A percentile compares a stretch with the other conserved stretches of the same genome.
Conservation (phyloP, 2,329 filamentous ascomycete species). For the Drechslera avenae region DNA sequence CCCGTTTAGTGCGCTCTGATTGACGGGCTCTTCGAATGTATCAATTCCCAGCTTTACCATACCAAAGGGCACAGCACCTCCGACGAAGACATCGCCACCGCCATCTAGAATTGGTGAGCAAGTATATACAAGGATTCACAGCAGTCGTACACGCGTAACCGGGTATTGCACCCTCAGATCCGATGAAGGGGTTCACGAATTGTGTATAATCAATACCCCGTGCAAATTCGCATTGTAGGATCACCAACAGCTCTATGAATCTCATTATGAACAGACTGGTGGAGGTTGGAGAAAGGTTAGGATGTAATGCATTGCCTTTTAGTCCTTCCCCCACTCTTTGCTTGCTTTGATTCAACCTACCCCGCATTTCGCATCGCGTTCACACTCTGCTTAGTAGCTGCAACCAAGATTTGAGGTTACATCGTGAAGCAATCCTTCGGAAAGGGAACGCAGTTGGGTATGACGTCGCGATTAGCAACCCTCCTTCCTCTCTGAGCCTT, state of each 20-base stretch:
- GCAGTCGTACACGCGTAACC: constrained; percentile 43
- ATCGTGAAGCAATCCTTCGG: constrained; percentile 12
- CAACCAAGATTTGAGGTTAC: constrained; percentile 29
- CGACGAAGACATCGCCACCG: constrained; percentile 50
- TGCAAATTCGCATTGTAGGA: constrained; percentile 2
- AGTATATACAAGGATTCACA: not conserved
- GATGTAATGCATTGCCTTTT: not conserved
- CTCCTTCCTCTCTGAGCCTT: constrained; percentile 21
- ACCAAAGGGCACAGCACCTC: constrained; percentile 46
- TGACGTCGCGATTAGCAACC: constrained; percentile 22
- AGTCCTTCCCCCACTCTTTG: constrained; percentile 1
- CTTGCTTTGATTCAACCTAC: constrained; percentile 8
- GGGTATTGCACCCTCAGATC: constrained; percentile 53
- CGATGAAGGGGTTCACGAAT: constrained; percentile 55
- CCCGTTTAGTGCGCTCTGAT: constrained; percentile 47
- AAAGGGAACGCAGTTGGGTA: not conserved
- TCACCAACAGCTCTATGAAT: constrained; percentile 1
- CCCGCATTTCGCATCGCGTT: constrained; percentile 21
- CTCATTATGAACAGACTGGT: not conserved
- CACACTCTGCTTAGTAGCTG: not conserved
- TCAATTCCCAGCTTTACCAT: constrained; percentile 52
- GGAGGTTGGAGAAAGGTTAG: not conserved
- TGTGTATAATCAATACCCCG: constrained; percentile 39
- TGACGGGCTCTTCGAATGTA: constrained; percentile 45
- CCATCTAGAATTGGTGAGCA: constrained; percentile 35